A percentile compares a stretch with the other conserved stretches of the same genome.
Evolutionary conservation across 2,329 filamentous ascomycete genomes (phyloP).

Genomic region (Coniochaeta hoffmannii): DNA sequence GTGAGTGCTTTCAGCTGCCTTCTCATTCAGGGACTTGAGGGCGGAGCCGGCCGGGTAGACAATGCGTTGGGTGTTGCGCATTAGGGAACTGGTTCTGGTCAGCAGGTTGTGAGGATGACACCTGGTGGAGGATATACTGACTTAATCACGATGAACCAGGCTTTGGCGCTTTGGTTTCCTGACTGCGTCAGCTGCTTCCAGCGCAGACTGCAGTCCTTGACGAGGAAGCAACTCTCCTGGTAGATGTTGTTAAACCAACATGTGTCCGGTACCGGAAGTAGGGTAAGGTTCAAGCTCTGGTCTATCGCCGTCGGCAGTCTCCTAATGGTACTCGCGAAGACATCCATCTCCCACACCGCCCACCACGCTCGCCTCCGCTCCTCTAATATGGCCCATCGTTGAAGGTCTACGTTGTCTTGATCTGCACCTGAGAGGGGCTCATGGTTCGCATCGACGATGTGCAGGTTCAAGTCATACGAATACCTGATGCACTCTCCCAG

Average conservation of each 20-base stretch:
- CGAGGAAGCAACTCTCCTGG: slow-evolving; percentile 20
- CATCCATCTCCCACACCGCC: slow-evolving; percentile 35
- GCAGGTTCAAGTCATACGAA: slow-evolving; percentile 26
- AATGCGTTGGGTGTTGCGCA: slow-evolving; percentile 27
- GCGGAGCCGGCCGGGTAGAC: slow-evolving; percentile 19
- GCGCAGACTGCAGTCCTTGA: slow-evolving; percentile 19
- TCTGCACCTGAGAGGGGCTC: slow-evolving; percentile 3
- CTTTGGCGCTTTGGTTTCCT: slow-evolving; percentile 24
- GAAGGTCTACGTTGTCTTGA: slow-evolving; percentile 1
- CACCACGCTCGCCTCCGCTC: slow-evolving; percentile 30
- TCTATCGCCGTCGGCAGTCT: slow-evolving; percentile 27
- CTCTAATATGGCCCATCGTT: slow-evolving; percentile 20
- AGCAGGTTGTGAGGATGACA: background rate
- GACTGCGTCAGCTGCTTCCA: slow-evolving; percentile 22
- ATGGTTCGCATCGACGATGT: slow-evolving; percentile 17
- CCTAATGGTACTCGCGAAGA: slow-evolving; percentile 31
- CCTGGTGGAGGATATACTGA: background rate
- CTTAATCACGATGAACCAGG: slow-evolving; percentile 31
- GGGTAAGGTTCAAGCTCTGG: slow-evolving; percentile 25
- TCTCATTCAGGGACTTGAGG: slow-evolving; percentile 5
- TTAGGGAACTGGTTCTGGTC: slow-evolving; percentile 18
- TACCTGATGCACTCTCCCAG: slow-evolving; percentile 20
- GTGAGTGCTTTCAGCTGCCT: slow-evolving; percentile 9
- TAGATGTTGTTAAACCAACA: slow-evolving; percentile 22
- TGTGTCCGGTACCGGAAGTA: slow-evolving; percentile 26